phyloP scores from a whole-genome alignment of 2,329 filamentous ascomycete species.

The Fusarium sp. region DNA sequence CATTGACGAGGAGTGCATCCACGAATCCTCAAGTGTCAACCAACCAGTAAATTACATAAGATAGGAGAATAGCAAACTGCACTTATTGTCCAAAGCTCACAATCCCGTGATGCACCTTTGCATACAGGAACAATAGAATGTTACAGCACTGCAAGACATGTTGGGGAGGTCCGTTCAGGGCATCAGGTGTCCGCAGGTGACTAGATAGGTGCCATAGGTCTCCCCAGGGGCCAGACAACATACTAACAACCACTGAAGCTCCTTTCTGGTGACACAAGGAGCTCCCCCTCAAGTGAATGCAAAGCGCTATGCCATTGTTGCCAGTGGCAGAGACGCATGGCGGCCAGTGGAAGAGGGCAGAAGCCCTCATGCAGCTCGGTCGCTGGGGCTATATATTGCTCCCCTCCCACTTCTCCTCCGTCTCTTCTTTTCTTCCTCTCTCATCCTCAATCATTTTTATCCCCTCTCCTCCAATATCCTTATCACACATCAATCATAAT shows the following conservation, averaged over 20 bases:
- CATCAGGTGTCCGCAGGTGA: neutral
- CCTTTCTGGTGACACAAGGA: neutral
- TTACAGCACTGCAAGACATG: fast-evolving
- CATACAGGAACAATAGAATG: neutral
- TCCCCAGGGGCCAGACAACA: neutral
- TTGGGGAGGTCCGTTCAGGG: no score
- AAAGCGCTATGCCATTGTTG: neutral
- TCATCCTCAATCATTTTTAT: neutral
- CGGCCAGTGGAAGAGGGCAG: neutral
- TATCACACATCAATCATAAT: neutral
- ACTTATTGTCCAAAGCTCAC: neutral
- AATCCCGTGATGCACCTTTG: fast-evolving
- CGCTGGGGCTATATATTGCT: neutral
- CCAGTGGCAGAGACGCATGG: neutral
- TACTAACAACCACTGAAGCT: neutral
- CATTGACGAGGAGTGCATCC: neutral
- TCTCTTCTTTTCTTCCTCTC: neutral
- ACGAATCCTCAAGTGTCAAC: neutral
- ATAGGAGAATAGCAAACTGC: neutral
- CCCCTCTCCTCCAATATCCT: neutral
- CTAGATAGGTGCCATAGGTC: neutral
- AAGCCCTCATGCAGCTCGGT: neutral
- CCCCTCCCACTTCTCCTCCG: neutral
- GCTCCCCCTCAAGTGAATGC: no score
- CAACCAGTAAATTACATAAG: neutral